Conservation (phyloP, 2,329 filamentous ascomycete genomes). For the Colletotrichum sp. region DNA sequence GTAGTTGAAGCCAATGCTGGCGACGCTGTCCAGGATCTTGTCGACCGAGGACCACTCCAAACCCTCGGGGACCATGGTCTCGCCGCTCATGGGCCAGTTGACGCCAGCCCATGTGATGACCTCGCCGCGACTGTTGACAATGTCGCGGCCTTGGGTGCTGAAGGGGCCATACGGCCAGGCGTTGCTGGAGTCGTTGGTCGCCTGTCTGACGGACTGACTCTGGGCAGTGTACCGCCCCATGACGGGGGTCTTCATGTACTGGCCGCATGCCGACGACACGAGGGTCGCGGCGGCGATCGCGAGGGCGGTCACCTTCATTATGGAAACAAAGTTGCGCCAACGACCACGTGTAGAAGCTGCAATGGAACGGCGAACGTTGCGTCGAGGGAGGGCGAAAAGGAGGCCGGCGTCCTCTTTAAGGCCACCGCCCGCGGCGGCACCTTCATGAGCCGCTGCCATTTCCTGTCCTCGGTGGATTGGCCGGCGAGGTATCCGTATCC, state of each 20-base stretch:
- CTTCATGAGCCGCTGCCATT: not conserved
- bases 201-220: not conserved
- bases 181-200: not conserved
- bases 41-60: slow-evolving; percentile 57
- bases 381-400: not conserved
- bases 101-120: slow-evolving; percentile 49
- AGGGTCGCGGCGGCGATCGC: slow-evolving; percentile 6
- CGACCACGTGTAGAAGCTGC: not conserved
- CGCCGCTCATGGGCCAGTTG: slow-evolving; percentile 59
- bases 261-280: slow-evolving; percentile 7
- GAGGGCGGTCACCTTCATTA: slow-evolving; percentile 7
- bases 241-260: slow-evolving; percentile 6
- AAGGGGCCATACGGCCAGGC: slow-evolving; percentile 40
- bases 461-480: not conserved
- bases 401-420: not conserved
- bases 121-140: slow-evolving; percentile 38
- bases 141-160: slow-evolving; percentile 39
- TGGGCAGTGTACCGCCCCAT: not conserved
- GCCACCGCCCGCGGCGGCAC: not conserved
- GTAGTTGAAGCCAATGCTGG: slow-evolving; percentile 58
- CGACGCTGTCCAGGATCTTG: slow-evolving; percentile 53
- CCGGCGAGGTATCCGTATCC: not conserved
- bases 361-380: not conserved
- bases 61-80: slow-evolving; percentile 63
- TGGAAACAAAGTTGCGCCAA: not conserved